Base-by-base conservation (phyloP, 2,329 filamentous ascomycete genomes). In the Fusarium oxysporum region DNA sequence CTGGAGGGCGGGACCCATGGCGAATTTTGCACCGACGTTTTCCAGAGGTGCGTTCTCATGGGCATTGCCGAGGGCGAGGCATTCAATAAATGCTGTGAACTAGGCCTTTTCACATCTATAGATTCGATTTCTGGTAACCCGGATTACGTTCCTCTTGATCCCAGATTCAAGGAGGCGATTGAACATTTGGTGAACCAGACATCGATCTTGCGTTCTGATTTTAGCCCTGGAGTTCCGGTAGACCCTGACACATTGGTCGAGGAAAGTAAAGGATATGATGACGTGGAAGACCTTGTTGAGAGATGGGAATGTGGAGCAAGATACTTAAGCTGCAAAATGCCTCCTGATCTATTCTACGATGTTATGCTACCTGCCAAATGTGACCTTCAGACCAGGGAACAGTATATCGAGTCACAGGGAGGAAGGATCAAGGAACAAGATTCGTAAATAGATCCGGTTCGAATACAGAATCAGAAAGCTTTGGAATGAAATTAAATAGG, bases 301-400 rank as follows among this genome's bases (percentile, higher is more conserved):
- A 48, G 9, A n/a, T 48, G 45, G 45, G 3, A 17, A 2, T 48
- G 10, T 48, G 0, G 5, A 1, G 3, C 19, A n/a, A 5, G 3
- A 12, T 12, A 0, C 13, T 21, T 17, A 9, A 0, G 2, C 14
- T 25, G 14, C 25, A 4, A 2, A 1, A 5, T 43, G 2, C 47
- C 47, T 1, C 0, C 47, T 33, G 50, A 23, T n/a, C 21, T 62
- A 25, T 30, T 5, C 8, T 40, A 45, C 10, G n/a, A 55, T 30
- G 2, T 38, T 2, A 45, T 35, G 9, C 13, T 56, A 28, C 14
- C 23, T 30, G 5, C 13, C 9, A n/a, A 45, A 4, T 45, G 16
- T 5, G 50, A 56, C 6, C 21, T 62, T 6, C 59, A 62, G 59
- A 65, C 50, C 12, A 19, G 37, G 33, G 50, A 62, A 4, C 50